Evolutionary conservation across 1,139 yeast genomes (phyloP).

Genomic region (Hyphopichia fennica): DNA sequence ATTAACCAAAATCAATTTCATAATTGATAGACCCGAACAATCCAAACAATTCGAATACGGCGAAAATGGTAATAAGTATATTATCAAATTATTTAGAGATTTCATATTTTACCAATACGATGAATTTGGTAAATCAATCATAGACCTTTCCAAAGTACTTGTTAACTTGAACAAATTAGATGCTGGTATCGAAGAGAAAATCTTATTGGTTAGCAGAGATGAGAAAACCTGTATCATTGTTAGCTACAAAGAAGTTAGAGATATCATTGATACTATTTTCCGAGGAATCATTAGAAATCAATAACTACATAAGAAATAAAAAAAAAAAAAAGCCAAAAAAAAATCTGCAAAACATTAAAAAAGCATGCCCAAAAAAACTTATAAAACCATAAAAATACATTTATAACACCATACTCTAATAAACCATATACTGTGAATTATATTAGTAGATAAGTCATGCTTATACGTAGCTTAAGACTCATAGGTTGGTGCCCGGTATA

Average conservation of each 20-base stretch:
- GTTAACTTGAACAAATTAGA: constrained; percentile 83
- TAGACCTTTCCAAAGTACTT: constrained; percentile 83
- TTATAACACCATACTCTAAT: no score
- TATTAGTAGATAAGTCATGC: no score
- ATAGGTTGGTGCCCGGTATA: no score
- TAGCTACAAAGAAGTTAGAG: constrained; percentile 77
- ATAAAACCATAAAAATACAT: no score
- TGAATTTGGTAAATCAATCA: constrained; percentile 71
- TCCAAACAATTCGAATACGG: constrained; percentile 61
- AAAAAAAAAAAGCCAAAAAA: background rate
- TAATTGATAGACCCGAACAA: constrained; percentile 73
- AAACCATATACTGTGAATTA: no score
- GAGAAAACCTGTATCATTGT: constrained; percentile 80
- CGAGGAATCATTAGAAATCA: background rate
- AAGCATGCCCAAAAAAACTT: no score
- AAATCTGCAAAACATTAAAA: background rate
- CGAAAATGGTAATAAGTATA: constrained; percentile 74
- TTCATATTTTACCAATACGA: constrained; percentile 84
- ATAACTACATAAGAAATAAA: background rate
- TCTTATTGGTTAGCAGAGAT: constrained; percentile 78
- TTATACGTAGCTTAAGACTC: no score
- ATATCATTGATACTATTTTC: constrained; percentile 70
- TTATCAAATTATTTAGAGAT: constrained; percentile 77
- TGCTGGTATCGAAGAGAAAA: constrained; percentile 84
- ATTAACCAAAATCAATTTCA: constrained; percentile 75